Evolutionary conservation across 805 yeast genomes (phyloP), one percentile per base, ranked within the genome.

Genomic region (Candida endomychidarum): DNA sequence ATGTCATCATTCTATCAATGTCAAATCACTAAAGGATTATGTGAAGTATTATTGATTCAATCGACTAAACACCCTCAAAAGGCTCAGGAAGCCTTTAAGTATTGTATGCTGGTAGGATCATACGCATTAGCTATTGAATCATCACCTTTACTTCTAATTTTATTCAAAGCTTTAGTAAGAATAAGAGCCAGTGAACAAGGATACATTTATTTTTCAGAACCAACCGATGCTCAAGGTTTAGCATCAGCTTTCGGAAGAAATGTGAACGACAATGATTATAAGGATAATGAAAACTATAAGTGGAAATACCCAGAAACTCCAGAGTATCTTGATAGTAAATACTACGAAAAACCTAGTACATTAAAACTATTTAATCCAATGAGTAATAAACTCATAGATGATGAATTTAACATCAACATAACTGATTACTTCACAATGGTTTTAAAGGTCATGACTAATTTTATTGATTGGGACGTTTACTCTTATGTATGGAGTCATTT

Each of bases 381-480:
- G 23, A 44, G 46, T 32, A 48, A 52, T 6, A 52, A 51, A 3
- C 57, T 57, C n/a, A 45, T 47, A 15, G 37, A 41, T 26, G 38
- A 40, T 16, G 50, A 45, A 4, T 41, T 46, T 16, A 31, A 47
- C 10, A 47, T 80, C 16, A 78, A 77, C 45, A 61, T 78, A n/a
- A 52, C 68, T 4, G 53, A 57, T 11, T 77, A 89, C 83, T 57
- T 83, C 7, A 53, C 65, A 0, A 43, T 79, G 9, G 76, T 81
- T 5, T 55, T 74, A 8, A 60, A 63, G 5, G 65, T 81, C 0
- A 52, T 85, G 47, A 73, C 74, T 9, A 64, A 67, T 3, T 80
- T 80, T 27, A 66, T 75, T 12, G 74, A 75, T 43, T 86, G 91
- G 93, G 91, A 83, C 46, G 55, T 78, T 0, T 86, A 81, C 56